Conservation (phyloP, 2,329 filamentous ascomycete genomes). For the Fusarium equiseti region DNA sequence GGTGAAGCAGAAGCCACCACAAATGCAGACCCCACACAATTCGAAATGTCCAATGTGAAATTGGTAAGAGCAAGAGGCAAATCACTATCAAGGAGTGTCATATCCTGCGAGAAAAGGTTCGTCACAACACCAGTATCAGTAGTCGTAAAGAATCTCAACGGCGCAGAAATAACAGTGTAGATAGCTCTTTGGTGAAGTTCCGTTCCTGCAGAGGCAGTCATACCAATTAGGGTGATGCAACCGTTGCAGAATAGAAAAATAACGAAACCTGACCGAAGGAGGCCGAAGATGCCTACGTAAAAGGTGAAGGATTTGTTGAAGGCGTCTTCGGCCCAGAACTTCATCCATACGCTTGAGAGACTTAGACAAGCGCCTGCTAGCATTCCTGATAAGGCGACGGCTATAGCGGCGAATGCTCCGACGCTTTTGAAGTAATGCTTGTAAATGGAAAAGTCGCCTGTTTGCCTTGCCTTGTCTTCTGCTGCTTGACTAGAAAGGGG, state of each 20-base stretch:
- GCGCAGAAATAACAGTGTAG: conserved; percentile 53
- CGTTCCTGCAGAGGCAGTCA: conserved; percentile 49
- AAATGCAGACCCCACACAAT: conserved; percentile 57
- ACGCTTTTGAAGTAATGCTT: conserved; percentile 52
- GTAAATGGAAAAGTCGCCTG: conserved; percentile 52
- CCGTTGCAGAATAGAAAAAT: conserved; percentile 38
- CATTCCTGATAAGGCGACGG: conserved; percentile 40
- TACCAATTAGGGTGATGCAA: conserved; percentile 35
- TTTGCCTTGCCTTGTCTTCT: conserved; percentile 47
- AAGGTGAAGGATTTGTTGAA: conserved; percentile 42
- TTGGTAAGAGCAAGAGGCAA: conserved; percentile 54
- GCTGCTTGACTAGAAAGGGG: conserved; percentile 5
- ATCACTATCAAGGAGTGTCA: conserved; percentile 57
- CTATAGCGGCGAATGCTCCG: conserved; percentile 22
- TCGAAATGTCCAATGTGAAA: conserved; percentile 35
- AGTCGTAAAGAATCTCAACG: conserved; percentile 56
- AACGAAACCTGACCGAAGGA: conserved; percentile 38
- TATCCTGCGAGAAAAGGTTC: conserved; percentile 61
- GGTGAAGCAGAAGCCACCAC: conserved; percentile 59
- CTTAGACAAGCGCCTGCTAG: conserved; percentile 47
- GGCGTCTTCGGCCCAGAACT: conserved; percentile 55
- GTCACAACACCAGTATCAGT: conserved; percentile 58
- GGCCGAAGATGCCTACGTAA: conserved; percentile 51
- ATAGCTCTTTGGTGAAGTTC: conserved; percentile 52
- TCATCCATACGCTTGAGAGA: conserved; percentile 56